Base-by-base conservation (phyloP, 2,329 filamentous ascomycete genomes). In the Trichoderma afroharzianum region DNA sequence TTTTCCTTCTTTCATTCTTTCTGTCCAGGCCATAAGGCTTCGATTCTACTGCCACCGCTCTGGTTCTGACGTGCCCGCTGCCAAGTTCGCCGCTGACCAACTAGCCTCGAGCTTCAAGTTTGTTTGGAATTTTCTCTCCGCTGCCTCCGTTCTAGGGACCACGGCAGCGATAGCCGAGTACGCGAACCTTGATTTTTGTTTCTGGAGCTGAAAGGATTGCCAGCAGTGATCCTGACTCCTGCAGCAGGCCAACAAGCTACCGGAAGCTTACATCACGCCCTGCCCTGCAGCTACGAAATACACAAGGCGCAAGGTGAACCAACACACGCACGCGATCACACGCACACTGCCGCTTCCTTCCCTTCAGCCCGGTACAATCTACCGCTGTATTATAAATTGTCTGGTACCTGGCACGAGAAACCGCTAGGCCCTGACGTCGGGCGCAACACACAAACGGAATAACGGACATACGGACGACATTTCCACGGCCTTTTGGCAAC, bases 61-160 rank as follows among this genome's bases (percentile, higher is more conserved):
- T n/a, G 15, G 30, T 28, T 30, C 26, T 58, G n/a, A 33, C 21
- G 12, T 53, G 36, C 57, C 67, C 66, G 39, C 55, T 50, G 55
- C 39, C 67, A 69, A 69, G 67, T 62, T 62, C 47, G 63, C 67
- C 55, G 57, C 67, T 62, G 55, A 62, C 67, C 67, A 69, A 69
- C 67, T 43, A 62, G 39, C 55, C 43, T 11, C 39, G 15, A 53
- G 57, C 66, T 57, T 14, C 39, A 28, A 32, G 36, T 30, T 68
- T 50, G 18, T 28, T 61, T 53, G 57, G 57, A 61, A 62, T 62
- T 62, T 69, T 69, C 67, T 47, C 67, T 69, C 67, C 67, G 67
- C 67, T 39, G 67, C 67, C 67, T 69, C 67, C 55, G 55, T 61
- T 24, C 66, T 24, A 24, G 43, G 33, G 33, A 61, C 28, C 18